Percentiles rank a stretch among this genome's conserved stretches.
Evolutionary conservation across 1,284 basidiomycete species (phyloP).

Genomic region (Heliocybe sulcata): DNA sequence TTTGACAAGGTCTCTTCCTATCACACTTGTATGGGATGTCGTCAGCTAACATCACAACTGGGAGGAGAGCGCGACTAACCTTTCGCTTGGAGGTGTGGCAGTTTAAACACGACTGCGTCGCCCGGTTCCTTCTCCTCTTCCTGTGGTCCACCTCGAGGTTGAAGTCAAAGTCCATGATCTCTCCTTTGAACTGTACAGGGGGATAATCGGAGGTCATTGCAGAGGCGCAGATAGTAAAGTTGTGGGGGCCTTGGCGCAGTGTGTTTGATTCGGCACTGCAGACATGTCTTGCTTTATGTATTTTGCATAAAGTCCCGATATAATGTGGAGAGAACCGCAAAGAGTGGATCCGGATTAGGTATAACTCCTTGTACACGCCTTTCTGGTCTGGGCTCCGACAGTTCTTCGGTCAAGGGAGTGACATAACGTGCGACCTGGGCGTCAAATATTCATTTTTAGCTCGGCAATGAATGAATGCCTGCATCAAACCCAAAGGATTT

Average conservation of each 20-base stretch:
- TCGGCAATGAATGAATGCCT: neutral
- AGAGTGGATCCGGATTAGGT: neutral
- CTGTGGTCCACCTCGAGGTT: slow-evolving; percentile 61
- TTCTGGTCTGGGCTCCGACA: slow-evolving; percentile 1
- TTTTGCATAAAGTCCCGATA: neutral
- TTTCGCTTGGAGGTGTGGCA: slow-evolving; percentile 92
- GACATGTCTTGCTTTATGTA: slow-evolving; percentile 1
- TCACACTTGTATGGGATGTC: slow-evolving; percentile 47
- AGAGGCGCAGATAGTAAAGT: neutral
- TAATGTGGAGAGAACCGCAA: neutral
- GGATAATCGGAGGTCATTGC: slow-evolving; percentile 26
- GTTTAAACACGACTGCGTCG: slow-evolving; percentile 83
- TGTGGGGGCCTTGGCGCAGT: neutral
- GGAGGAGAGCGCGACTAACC: slow-evolving; percentile 22
- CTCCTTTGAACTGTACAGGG: slow-evolving; percentile 50
- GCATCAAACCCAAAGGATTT: neutral
- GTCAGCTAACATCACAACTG: slow-evolving; percentile 8
- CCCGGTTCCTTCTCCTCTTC: slow-evolving; percentile 73
- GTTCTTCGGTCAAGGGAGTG: neutral
- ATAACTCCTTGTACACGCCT: slow-evolving; percentile 3
- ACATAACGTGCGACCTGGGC: slow-evolving; percentile 1
- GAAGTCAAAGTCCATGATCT: slow-evolving; percentile 64
- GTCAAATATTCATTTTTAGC: neutral
- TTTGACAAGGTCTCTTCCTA: slow-evolving; percentile 78
- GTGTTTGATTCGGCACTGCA: neutral